A percentile compares a stretch with the other conserved stretches of the same genome.
Conservation (phyloP, 1,139 yeast genomes). For the Candida labiduridarum region DNA sequence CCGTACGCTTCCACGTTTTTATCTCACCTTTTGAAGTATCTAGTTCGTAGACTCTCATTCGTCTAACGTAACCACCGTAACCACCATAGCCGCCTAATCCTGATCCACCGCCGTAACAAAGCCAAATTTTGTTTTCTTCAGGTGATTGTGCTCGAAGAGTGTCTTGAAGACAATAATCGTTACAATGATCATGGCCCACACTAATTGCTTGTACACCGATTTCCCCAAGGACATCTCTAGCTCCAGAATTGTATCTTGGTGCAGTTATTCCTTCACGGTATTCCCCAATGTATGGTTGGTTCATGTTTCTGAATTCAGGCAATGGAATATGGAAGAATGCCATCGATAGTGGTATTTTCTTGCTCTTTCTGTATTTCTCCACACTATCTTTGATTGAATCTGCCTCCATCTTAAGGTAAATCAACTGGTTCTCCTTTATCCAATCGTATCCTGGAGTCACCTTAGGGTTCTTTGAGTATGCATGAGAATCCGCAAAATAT, state of each 20-base stretch:
- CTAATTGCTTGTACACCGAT: constrained; percentile 72
- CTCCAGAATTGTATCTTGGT: constrained; percentile 69
- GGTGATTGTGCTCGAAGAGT: constrained; percentile 24
- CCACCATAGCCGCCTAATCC: constrained; percentile 98
- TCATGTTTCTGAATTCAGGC: constrained; percentile 68
- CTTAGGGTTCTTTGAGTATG: constrained; percentile 65
- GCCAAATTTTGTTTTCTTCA: constrained; percentile 60
- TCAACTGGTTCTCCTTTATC: constrained; percentile 73
- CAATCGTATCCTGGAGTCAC: constrained; percentile 82
- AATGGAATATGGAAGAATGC: constrained; percentile 94
- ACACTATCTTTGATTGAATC: constrained; percentile 12
- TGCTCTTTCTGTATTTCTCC: constrained; percentile 31
- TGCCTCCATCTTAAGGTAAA: constrained; percentile 50
- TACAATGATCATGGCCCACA: constrained; percentile 95
- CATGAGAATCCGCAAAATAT: constrained; percentile 83
- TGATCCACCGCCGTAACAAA: constrained; percentile 90
- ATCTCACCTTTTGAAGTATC: constrained; percentile 58
- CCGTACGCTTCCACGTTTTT: constrained; percentile 71
- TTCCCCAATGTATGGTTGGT: constrained; percentile 58
- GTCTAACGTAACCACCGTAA: constrained; percentile 78
- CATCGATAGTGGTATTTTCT: constrained; percentile 60
- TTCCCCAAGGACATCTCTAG: constrained; percentile 55
- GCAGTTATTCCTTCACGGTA: constrained; percentile 77
- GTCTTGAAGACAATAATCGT: constrained; percentile 79
- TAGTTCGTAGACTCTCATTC: constrained; percentile 71